Evolutionary conservation across 2,329 filamentous ascomycete genomes (phyloP), one percentile per base, ranked within the genome.

Genomic region (Coleophoma cylindrospora): DNA sequence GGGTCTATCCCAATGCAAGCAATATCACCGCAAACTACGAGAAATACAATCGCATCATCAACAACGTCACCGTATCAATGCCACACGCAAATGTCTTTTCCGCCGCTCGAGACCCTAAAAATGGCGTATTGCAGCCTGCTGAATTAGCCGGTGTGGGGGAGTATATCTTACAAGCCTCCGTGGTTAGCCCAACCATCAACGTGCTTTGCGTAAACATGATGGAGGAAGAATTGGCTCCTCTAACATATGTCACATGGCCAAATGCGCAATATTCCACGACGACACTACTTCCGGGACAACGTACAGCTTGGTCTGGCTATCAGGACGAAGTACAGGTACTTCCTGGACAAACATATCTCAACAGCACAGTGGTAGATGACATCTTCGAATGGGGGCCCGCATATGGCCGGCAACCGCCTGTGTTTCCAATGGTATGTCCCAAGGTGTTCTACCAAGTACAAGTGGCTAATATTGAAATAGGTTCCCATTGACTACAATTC

Each of bases 61-160:
- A 91, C 63, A 91, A 91, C 55, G 80, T 90, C 22, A 87, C 85
- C 0, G 74, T 91, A 56, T 86, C 87, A 0, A 85, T 91, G 77
- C 89, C 89, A 0, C 89, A 94, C 58, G 81, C 71, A 40, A 71
- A 84, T 0, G 75, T 94, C 0, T 81, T 86, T 34, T 67, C 72
- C 12, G 87, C 88, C 1, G 83, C 85, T 0, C 77, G 72, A 9
- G 72, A 85, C 56, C 67, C 73, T 0, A 64, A 68, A 9, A 92
- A 92, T 59, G 64, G 69, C 0, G 88, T 94, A 32, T 66, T 88
- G 9, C 88, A 92, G 58, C 88, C 89, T 0, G 72, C 75, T 7
- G 79, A 83, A 17, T 70, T 83, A 11, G 75, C 70, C 1, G 86
- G 86, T 0, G 74, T 88, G 9, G 88, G 87, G 11, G 79, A 84